Percentiles rank a stretch among this genome's conserved stretches.
phyloP scores from a whole-genome alignment of 345 rosid species.

The Bruguiera parviflora region DNA sequence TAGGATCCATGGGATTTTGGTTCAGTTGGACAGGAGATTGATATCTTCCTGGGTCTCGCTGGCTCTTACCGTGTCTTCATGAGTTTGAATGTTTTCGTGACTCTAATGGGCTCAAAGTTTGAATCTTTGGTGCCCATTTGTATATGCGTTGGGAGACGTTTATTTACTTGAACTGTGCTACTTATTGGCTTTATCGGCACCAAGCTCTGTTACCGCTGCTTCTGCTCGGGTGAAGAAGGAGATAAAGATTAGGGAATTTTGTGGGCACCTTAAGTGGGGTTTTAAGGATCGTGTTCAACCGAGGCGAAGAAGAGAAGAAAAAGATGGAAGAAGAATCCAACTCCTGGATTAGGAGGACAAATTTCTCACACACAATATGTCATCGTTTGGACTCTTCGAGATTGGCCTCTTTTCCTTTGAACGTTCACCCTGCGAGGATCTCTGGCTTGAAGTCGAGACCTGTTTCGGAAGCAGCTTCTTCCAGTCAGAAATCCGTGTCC shows the following conservation, averaged over 20 bases:
- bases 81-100: conserved; percentile 36
- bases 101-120: conserved; percentile 16
- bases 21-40: conserved; percentile 29
- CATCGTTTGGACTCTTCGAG: conserved; percentile 66
- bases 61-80: conserved; percentile 22
- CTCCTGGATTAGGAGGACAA: conserved; percentile 93
- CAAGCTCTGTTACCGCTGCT: conserved; percentile 6
- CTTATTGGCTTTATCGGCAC: conserved; percentile 11
- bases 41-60: conserved; percentile 23
- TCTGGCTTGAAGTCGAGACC: conserved; percentile 47
- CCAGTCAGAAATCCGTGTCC: conserved; percentile 23
- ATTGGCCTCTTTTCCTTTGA: conserved; percentile 45
- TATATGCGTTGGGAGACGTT: conserved; percentile 25
- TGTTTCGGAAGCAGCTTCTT: conserved; percentile 7
- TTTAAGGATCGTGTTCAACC: conserved; percentile 15
- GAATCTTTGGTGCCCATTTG: conserved; percentile 5
- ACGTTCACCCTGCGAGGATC: conserved; percentile 34
- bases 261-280: conserved; percentile 20
- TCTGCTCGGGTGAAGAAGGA: conserved; percentile 19
- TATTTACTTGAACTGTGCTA: conserved; percentile 19
- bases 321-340: conserved; percentile 65
- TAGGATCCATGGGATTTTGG: conserved; percentile 22
- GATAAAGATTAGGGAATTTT: conserved; percentile 13
- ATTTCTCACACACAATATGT: conserved; percentile 81
- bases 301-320: background rate